A percentile compares a stretch with the other conserved stretches of the same genome.
These are phyloP conservation scores for Priceomyces fermenticarens DNA, from an alignment of 805 yeast species.

Conservation along the genomic window DNA sequence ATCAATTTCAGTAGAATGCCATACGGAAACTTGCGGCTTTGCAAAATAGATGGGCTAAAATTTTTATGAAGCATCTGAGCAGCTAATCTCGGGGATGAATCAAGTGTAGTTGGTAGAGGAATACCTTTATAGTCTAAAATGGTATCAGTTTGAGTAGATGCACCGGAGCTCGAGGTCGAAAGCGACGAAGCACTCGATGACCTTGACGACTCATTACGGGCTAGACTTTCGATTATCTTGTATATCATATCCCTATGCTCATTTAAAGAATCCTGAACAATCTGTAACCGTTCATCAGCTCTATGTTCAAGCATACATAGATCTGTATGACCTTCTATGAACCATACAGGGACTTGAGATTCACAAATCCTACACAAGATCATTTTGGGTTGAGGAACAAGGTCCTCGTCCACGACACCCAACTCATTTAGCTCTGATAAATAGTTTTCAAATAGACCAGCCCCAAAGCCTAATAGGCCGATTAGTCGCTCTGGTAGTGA, in stretches of 20 bases:
- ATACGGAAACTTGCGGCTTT: slow-evolving; percentile 55
- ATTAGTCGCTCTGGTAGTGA: slow-evolving; percentile 69
- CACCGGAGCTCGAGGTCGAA: slow-evolving; percentile 12
- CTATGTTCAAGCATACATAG: slow-evolving; percentile 82
- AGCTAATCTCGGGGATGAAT: slow-evolving; percentile 17
- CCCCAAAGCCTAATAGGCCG: slow-evolving; percentile 84
- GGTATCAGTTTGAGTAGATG: slow-evolving; percentile 16
- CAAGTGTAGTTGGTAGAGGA: slow-evolving; percentile 38
- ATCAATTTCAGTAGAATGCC: slow-evolving; percentile 55
- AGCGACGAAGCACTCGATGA: slow-evolving; percentile 10
- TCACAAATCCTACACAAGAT: slow-evolving; percentile 93
- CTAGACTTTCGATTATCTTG: slow-evolving; percentile 40
- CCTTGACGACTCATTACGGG: slow-evolving; percentile 5
- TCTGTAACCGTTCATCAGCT: slow-evolving; percentile 71
- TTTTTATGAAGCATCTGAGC: slow-evolving; percentile 15
- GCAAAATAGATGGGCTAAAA: slow-evolving; percentile 33
- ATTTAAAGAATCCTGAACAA: slow-evolving; percentile 67
- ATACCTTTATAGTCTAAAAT: slow-evolving; percentile 56
- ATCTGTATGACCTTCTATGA: slow-evolving; percentile 89
- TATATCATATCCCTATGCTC: slow-evolving; percentile 63
- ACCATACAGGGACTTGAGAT: slow-evolving; percentile 89
- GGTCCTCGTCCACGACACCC: slow-evolving; percentile 59
- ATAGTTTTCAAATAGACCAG: slow-evolving; percentile 76
- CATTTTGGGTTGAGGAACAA: slow-evolving; percentile 74
- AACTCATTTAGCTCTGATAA: slow-evolving; percentile 60